Evolutionary conservation across 2,329 filamentous ascomycete genomes (phyloP), one percentile per base, ranked within the genome.

Genomic region (Fusarium liriodendri): DNA sequence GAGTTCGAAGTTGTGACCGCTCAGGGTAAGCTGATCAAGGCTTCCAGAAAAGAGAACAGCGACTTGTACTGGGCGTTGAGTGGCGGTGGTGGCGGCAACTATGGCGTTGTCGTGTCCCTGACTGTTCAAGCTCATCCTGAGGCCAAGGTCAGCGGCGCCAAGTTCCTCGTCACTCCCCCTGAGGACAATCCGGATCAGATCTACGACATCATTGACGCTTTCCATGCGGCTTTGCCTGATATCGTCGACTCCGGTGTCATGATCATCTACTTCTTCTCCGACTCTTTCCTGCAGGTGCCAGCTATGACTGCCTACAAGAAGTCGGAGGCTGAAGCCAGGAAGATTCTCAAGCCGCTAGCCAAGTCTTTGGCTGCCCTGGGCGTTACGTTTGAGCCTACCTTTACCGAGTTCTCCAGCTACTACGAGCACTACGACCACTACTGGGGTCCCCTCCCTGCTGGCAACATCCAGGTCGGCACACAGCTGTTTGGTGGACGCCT

Each of bases 61-160:
- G 90, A 92, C 52, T 82, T 93, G 1, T 92, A 89, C 80, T 93
- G 90, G 90, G 91, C 90, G 1, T 80, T 92, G 2, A 84, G 84
- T 33, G 90, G 90, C 2, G 89, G 90, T 1, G 90, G 90, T 2
- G 87, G 86, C 2, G 88, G 89, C 8, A 91, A 85, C 22, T 92
- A 87, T 68, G 90, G 84, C 2, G 83, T 91, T 1, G 88, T 92
- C 2, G 78, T 85, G 25, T 88, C 87, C 3, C 83, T 91, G 77
- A 91, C 88, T 0, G 82, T 87, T 32, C 88, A 87, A 69, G 84
- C 86, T 2, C 84, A 90, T 29, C 60, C 77, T 80, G 83, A 0
- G 84, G 87, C 64, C 78, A 8, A 37, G 79, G 77, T 81, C 33
- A 77, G 77, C 27, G 82, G 82, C 6, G 80, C 79, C 1, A 80